phyloP scores from a whole-genome alignment of 345 rosid species.

The Salix dunnii region DNA sequence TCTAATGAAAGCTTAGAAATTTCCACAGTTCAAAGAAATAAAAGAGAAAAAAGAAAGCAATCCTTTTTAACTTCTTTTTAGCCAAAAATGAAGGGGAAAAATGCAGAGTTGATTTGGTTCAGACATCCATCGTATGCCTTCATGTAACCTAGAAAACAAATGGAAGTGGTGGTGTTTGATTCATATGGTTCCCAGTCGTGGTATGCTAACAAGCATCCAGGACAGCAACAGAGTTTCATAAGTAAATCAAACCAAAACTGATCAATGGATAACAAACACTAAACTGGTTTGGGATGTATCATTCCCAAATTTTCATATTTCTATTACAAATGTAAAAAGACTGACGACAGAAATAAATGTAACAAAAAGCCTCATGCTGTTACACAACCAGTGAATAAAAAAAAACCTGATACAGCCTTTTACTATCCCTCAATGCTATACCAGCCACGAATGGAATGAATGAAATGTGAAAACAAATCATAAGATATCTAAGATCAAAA shows the following conservation, averaged over 20 bases:
- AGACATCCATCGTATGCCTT: no score
- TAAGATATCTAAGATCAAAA: neutral
- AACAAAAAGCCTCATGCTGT: neutral
- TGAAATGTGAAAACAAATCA: constrained; percentile 4
- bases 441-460: constrained; percentile 36
- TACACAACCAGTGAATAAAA: neutral
- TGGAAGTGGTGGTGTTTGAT: no score
- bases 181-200: no score
- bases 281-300: neutral
- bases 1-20: no score
- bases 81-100: no score
- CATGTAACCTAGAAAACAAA: no score
- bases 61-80: no score
- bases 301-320: neutral
- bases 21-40: no score
- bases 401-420: neutral
- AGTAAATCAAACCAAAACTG: neutral
- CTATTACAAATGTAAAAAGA: neutral
- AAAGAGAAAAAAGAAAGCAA: no score
- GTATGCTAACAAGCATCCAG: no score
- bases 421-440: neutral
- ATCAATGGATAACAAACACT: neutral
- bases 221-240: neutral
- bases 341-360: neutral
- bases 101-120: no score